Evolutionary conservation across 2,329 filamentous ascomycete genomes (phyloP).

Genomic region (Emmonsiellopsis sp.): DNA sequence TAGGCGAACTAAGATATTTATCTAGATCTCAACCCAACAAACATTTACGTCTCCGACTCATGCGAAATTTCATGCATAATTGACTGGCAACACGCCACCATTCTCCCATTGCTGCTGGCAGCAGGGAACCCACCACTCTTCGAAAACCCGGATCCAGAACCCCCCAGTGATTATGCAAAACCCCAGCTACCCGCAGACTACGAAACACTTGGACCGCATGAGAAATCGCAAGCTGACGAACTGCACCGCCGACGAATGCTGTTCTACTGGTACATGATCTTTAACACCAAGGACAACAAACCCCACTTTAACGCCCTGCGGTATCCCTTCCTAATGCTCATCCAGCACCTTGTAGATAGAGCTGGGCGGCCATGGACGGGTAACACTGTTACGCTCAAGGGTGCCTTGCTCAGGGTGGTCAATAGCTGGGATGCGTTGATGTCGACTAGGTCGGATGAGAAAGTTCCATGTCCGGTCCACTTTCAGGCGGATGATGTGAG

Average conservation of each 20-base stretch:
- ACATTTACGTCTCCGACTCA: constrained; percentile 16
- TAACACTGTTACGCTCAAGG: constrained; percentile 15
- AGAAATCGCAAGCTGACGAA: constrained; percentile 16
- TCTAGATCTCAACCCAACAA: constrained; percentile 17
- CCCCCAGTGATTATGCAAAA: constrained; percentile 7
- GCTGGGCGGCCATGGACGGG: constrained; percentile 18
- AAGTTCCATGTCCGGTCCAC: constrained; percentile 10
- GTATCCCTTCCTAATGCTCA: constrained; percentile 12
- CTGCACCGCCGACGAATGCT: constrained; percentile 12
- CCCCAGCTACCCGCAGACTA: constrained; percentile 15
- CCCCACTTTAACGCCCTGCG: constrained; percentile 14
- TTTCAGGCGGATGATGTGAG: constrained; percentile 11
- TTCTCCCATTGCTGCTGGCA: constrained; percentile 13
- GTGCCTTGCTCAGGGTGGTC: constrained; percentile 14
- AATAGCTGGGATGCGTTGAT: constrained; percentile 8
- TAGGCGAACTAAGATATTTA: background rate
- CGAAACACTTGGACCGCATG: constrained; percentile 9
- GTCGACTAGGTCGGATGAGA: constrained; percentile 1
- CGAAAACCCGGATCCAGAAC: constrained; percentile 17
- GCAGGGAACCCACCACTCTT: constrained; percentile 16
- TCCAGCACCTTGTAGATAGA: constrained; percentile 17
- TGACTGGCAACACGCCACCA: constrained; percentile 19
- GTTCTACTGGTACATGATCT: constrained; percentile 18
- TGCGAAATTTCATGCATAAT: constrained; percentile 15
- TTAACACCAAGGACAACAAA: constrained; percentile 17